Base-by-base conservation (phyloP, 495 filamentous ascomycete genomes). In the Daldinia bambusicola region DNA sequence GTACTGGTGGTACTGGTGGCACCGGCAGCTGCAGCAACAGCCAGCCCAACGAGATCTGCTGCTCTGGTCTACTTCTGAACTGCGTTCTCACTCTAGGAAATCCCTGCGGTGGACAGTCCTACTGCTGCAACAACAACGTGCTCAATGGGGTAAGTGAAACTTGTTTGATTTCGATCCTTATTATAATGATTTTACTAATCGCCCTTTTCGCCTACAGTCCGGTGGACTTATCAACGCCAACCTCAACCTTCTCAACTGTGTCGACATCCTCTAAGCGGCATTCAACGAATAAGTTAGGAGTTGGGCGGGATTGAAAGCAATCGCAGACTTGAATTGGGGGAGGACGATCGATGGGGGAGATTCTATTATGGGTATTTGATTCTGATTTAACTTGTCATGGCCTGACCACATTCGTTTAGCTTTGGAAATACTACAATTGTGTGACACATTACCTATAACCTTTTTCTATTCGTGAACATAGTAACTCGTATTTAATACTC, bases 351-450 rank as follows among this genome's bases (percentile, higher is more conserved):
- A 69, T 60, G 50, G 22, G 37, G n/a, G 31, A 45, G 20, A 18
- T 7, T 31, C 10, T 14, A 12, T 51, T 16, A 51, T 55, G 61
- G 43, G 18, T 41, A 2, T 7, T 69, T 20, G 61, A 20, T 13
- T 72, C 55, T 59, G 45, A 55, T 57, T 61, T 51, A 41, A 53
- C 53, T 61, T 43, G 52, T 76, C 67, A 71, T 34, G 67, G 71
- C 72, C 71, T 75, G 68, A 69, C 38, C 43, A 74, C 67, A 61
- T 55, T 76, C 74, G 43, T 69, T 71, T 71, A 74, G 55, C 16
- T 72, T 59, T 34, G 34, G 34, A 13, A 61, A 67, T 55, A 45
- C 31, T n/a, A 55, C 10, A 55, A 55, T 55, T 59, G n/a, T 22
- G 57, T 18, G 56, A 61, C 53, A 40, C 51, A 61, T 26, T 26